A percentile compares a stretch with the other conserved stretches of the same genome.
phyloP scores from a whole-genome alignment of 1,284 basidiomycete species.

The Trametes polyzona region DNA sequence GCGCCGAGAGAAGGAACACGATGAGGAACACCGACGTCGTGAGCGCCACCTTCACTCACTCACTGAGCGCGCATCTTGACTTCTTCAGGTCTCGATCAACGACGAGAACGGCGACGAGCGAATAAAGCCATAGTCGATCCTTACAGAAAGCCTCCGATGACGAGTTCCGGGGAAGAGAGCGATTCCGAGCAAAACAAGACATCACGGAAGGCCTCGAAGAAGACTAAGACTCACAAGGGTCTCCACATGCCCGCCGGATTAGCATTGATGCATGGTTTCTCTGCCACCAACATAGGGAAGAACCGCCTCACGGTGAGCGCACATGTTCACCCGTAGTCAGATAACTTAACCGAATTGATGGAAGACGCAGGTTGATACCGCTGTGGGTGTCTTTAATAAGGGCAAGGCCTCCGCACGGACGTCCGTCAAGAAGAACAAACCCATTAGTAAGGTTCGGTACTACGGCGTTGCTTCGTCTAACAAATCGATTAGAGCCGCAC shows the following conservation, averaged over 20 bases:
- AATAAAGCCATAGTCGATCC: slow-evolving; percentile 51
- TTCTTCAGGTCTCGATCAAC: slow-evolving; percentile 38
- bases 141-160: slow-evolving; percentile 3
- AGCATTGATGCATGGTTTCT: slow-evolving; percentile 76
- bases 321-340: background rate
- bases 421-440: slow-evolving; percentile 19
- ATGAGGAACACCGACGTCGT: slow-evolving; percentile 16
- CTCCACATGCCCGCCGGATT: slow-evolving; percentile 49
- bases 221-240: slow-evolving; percentile 38
- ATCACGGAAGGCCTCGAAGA: slow-evolving; percentile 32
- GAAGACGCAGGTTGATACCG: slow-evolving; percentile 52
- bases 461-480: background rate
- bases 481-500: slow-evolving; percentile 10
- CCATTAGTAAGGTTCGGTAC: slow-evolving; percentile 12
- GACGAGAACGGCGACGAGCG: slow-evolving; percentile 39
- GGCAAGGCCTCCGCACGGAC: slow-evolving; percentile 65
- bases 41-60: background rate
- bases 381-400: slow-evolving; percentile 69
- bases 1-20: background rate
- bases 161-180: slow-evolving; percentile 2
- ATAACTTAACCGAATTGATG: background rate
- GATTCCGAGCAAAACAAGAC: slow-evolving; percentile 4
- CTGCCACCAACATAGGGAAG: slow-evolving; percentile 69
- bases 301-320: slow-evolving; percentile 67
- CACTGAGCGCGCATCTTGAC: too few relatives aligned